Base-by-base conservation (phyloP, 2,329 filamentous ascomycete species). In the Penicillium carneum region DNA sequence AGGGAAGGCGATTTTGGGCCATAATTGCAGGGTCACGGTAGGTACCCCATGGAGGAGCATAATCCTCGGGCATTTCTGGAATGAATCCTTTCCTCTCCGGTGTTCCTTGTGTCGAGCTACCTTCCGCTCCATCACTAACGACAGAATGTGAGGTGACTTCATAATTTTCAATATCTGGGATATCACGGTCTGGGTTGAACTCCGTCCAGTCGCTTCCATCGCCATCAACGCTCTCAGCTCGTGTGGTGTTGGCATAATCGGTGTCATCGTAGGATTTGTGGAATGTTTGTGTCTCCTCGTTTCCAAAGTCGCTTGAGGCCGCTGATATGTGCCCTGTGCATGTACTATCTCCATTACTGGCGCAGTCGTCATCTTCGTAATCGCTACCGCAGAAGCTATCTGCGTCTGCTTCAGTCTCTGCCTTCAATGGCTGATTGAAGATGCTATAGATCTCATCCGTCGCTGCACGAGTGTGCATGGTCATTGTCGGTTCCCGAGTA, bases 391-490 rank as follows among this genome's bases (percentile, higher is more conserved):
- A 90, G 47, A 90, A 87, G 59, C 89, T 88, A 14, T 92, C 88
- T 2, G 83, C 83, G 26, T 83, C 85, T 54, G 78, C 74, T 34
- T 79, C 79, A 1, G 80, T 71, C 57, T 81, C 76, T 2, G 81
- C 80, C 63, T 84, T 84, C 38, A 94, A 77, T 1, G 95, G 94
- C 60, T 95, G 91, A 72, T 95, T 98, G 79, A 98, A 99, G 49
- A 99, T 92, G 60, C 93, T 93, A 72, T 98, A 98, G 54, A 99
- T 97, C 69, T 99, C 95, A 69, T 98, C 93, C 64, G 94, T 97
- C 4, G 95, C 95, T 66, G 95, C 94, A 70, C 87, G 91, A 12
- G 95, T 99, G 74, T 98, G 93, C 67, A 99, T 87, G 0, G 95
- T 99, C 93, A 99, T 97, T 1, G 95, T 99, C n/a, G 93, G 91